Percentiles rank a stretch among this genome's conserved stretches.
Evolutionary conservation across 345 rosid genomes (phyloP).

Genomic region (Salix udensis): DNA sequence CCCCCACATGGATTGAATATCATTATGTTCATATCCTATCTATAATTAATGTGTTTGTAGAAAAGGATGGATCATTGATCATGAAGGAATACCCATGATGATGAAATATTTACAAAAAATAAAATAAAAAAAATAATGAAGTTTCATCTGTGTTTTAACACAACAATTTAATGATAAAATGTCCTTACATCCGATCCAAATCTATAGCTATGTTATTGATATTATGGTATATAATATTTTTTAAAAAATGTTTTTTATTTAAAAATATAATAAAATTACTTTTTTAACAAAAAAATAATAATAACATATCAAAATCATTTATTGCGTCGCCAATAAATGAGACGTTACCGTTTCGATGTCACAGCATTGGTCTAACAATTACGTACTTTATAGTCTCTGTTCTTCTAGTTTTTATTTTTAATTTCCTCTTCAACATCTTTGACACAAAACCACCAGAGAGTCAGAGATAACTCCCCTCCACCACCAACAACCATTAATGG

Average conservation of each 20-base stretch:
- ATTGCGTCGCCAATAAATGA: not conserved
- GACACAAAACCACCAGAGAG: not conserved
- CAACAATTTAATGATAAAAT: no score
- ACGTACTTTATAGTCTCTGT: not conserved
- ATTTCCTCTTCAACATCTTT: not conserved
- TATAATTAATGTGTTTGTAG: not conserved
- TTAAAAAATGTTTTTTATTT: no score
- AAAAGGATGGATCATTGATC: not conserved
- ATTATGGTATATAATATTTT: fast-evolving
- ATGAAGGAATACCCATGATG: no score
- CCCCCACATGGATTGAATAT: no score
- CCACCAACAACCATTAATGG: conserved; percentile 23
- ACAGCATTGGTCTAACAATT: not conserved
- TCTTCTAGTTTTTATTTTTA: not conserved
- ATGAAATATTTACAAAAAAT: no score
- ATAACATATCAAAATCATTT: no score
- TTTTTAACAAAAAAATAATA: no score
- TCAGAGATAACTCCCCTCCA: not conserved
- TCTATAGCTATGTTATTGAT: no score
- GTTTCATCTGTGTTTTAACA: no score
- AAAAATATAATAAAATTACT: not conserved
- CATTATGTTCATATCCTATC: not conserved
- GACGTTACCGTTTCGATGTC: not conserved
- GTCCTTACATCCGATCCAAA: no score
- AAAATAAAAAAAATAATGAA: no score